Evolutionary conservation across 2,329 filamentous ascomycete genomes (phyloP).

Genomic region (Aspergillus piperis): DNA sequence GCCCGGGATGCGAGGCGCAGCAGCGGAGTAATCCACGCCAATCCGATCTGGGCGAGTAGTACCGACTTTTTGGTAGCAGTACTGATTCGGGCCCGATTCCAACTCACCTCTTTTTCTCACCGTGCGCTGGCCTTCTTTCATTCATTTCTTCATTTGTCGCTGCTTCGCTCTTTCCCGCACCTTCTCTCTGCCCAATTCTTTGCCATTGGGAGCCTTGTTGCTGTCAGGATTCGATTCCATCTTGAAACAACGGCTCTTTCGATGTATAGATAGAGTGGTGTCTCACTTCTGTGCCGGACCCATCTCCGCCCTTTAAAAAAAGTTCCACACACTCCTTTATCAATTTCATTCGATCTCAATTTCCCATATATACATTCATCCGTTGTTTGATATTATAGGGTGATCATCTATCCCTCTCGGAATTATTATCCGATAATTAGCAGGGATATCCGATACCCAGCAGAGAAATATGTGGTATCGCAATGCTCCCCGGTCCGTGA

Average conservation of each 20-base stretch:
- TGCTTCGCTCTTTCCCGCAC: neutral
- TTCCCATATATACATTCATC: neutral
- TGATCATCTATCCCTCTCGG: neutral
- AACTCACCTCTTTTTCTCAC: neutral
- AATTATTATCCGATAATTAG: neutral
- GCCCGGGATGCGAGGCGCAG: neutral
- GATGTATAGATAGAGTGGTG: neutral
- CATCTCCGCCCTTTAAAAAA: neutral
- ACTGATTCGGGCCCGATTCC: neutral
- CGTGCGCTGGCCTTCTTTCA: neutral
- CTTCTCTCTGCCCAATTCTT: neutral
- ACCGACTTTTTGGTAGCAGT: neutral
- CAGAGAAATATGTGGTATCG: conserved; percentile 29
- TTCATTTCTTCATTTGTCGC: neutral
- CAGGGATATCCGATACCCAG: neutral
- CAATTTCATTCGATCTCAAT: neutral
- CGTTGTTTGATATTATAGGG: neutral
- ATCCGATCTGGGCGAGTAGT: neutral
- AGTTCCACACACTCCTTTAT: neutral
- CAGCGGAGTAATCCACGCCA: neutral
- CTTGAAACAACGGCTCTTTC: neutral
- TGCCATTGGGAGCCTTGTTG: neutral
- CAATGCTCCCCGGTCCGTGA: conserved; percentile 25
- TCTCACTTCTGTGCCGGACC: neutral
- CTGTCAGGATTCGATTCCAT: neutral